Evolutionary conservation across 2,329 filamentous ascomycete species (phyloP).

Genomic region (Aspergillus piperis): DNA sequence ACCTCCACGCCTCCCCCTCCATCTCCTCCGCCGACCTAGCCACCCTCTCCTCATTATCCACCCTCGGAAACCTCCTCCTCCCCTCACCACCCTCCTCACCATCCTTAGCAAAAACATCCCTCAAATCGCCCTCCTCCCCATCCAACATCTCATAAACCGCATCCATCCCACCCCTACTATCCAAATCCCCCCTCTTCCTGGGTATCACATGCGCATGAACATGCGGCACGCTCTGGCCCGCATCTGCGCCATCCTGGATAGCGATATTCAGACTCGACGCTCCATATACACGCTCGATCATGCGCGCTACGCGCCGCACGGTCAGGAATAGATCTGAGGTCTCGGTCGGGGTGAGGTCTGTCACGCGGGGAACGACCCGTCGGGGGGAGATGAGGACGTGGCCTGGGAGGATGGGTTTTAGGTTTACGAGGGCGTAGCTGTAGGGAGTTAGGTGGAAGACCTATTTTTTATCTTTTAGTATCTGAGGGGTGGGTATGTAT

Average conservation of each 20-base stretch:
- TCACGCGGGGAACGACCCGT: constrained; percentile 68
- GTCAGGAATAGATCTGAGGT: constrained; percentile 84
- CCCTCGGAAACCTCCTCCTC: constrained; percentile 69
- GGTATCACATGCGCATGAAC: constrained; percentile 93
- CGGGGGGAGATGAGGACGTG: constrained; percentile 88
- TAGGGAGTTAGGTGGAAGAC: constrained; percentile 82
- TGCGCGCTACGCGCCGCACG: constrained; percentile 77
- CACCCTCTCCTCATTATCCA: constrained; percentile 63
- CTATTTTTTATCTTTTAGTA: constrained; percentile 45
- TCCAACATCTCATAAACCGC: constrained; percentile 82
- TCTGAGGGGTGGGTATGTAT: not conserved
- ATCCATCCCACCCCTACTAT: constrained; percentile 63
- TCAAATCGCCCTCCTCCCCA: constrained; percentile 80
- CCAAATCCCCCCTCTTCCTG: constrained; percentile 60
- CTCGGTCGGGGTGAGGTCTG: constrained; percentile 71
- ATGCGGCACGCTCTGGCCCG: constrained; percentile 92
- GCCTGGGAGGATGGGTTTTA: constrained; percentile 89
- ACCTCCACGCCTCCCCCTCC: constrained; percentile 46
- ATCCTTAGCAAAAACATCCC: constrained; percentile 56
- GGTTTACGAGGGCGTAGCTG: constrained; percentile 88
- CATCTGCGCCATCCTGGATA: constrained; percentile 87
- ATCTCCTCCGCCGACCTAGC: constrained; percentile 49
- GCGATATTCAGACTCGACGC: constrained; percentile 86
- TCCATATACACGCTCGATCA: constrained; percentile 64
- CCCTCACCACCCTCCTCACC: constrained; percentile 16